Conservation (phyloP, 1,284 basidiomycete genomes). For the Dichomitus squalens region DNA sequence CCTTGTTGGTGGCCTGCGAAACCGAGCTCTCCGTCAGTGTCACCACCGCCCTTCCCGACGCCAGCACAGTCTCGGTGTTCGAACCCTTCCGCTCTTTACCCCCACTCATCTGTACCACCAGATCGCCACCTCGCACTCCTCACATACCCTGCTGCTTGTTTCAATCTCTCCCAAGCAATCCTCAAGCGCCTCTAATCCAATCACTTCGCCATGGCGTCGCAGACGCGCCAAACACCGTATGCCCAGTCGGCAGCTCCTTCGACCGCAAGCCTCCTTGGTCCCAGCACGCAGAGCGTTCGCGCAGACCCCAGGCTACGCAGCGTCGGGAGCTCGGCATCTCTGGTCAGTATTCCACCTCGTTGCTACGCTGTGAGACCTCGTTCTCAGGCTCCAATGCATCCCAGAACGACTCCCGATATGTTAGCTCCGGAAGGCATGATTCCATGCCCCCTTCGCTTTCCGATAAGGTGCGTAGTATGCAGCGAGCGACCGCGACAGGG, state of each 20-base stretch:
- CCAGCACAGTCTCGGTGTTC: background rate
- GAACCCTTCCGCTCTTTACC: constrained; percentile 21
- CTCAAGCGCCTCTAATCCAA: background rate
- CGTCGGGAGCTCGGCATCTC: constrained; percentile 41
- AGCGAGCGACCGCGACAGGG: background rate
- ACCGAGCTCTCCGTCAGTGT: constrained; percentile 3
- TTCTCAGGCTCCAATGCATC: constrained; percentile 8
- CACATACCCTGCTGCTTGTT: constrained; percentile 11
- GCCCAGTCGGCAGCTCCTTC: constrained; percentile 44
- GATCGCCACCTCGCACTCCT: background rate
- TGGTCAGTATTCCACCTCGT: constrained; percentile 37
- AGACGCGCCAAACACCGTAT: constrained; percentile 28
- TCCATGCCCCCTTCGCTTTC: constrained; percentile 37
- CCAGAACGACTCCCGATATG: constrained; percentile 50
- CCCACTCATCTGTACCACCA: constrained; percentile 5
- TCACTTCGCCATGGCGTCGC: constrained; percentile 27
- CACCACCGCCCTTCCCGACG: constrained; percentile 12
- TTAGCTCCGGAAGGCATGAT: constrained; percentile 25
- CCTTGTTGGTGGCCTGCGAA: background rate
- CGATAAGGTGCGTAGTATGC: constrained; percentile 36
- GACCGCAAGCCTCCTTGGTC: constrained; percentile 52
- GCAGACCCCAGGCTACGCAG: constrained; percentile 43
- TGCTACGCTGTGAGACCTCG: background rate
- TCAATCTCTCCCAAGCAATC: background rate
- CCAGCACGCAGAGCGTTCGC: constrained; percentile 47